Conservation (phyloP, 768 basidiomycete genomes). For the Tricholoma flavovirens region DNA sequence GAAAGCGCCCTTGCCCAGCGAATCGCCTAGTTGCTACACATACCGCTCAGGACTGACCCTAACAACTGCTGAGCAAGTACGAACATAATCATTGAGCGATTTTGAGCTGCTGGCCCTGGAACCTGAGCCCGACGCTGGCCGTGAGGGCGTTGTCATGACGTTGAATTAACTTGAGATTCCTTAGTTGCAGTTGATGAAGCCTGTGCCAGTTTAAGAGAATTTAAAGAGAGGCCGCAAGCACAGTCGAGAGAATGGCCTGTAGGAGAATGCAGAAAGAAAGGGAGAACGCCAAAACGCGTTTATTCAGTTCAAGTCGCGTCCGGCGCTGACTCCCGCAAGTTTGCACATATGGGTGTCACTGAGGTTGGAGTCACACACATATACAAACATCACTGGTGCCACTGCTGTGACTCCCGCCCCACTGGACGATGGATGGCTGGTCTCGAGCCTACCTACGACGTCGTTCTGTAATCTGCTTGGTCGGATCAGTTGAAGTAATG, state of each 20-base stretch:
- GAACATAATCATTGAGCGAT: slow-evolving; percentile 61
- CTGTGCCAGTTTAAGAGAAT: slow-evolving; percentile 13
- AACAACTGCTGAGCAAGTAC: slow-evolving; percentile 16
- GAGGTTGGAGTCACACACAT: slow-evolving; percentile 1
- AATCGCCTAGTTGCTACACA: slow-evolving; percentile 88
- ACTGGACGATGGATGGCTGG: too few species aligned
- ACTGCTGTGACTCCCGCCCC: too few species aligned
- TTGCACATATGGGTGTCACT: slow-evolving; percentile 27
- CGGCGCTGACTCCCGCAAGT: slow-evolving; percentile 35
- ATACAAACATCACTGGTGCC: background rate
- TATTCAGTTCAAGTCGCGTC: slow-evolving; percentile 37
- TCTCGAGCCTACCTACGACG: too few species aligned
- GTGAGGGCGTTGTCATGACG: slow-evolving; percentile 35
- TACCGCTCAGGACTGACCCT: slow-evolving; percentile 4
- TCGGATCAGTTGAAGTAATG: too few species aligned
- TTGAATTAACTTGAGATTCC: slow-evolving; percentile 11
- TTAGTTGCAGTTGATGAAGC: slow-evolving; percentile 8
- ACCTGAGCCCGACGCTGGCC: slow-evolving; percentile 31
- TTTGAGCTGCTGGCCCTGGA: slow-evolving; percentile 40
- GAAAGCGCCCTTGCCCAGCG: slow-evolving; percentile 93
- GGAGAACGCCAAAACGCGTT: slow-evolving; percentile 18
- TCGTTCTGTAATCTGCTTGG: too few species aligned
- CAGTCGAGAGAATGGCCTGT: slow-evolving; percentile 9
- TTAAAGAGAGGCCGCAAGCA: slow-evolving; percentile 16
- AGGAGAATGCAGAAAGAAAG: slow-evolving; percentile 5